These are phyloP conservation scores for Globisporangium paddicum DNA, from an alignment of 352 stramenopile genomes.

Conservation along the genomic window DNA sequence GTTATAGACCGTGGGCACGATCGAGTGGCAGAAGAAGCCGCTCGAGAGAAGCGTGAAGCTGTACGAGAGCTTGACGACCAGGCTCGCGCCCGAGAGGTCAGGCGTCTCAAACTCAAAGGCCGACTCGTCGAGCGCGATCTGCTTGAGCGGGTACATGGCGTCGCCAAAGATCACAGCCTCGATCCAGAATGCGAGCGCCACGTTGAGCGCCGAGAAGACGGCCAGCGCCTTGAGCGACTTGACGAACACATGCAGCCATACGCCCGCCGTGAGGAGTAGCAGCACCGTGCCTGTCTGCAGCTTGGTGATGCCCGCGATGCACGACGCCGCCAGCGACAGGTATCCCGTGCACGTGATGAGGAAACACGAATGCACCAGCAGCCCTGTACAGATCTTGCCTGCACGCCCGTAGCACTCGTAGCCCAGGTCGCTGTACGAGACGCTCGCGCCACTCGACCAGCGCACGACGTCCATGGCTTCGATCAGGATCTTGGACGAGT, in stretches of 20 bases:
- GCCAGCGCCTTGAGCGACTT: constrained; percentile 54
- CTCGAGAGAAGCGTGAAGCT: constrained; percentile 60
- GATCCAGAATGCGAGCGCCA: constrained; percentile 78
- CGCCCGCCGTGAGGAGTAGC: constrained; percentile 35
- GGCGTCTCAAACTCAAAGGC: constrained; percentile 65
- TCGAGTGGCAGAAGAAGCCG: constrained; percentile 64
- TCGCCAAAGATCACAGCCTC: constrained; percentile 78
- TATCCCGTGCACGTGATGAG: constrained; percentile 60
- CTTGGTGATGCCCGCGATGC: constrained; percentile 55
- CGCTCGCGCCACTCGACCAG: constrained; percentile 53
- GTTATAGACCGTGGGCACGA: constrained; percentile 77
- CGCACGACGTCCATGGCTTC: constrained; percentile 66
- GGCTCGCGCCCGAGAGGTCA: constrained; percentile 43
- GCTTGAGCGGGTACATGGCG: constrained; percentile 77
- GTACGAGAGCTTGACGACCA: constrained; percentile 66
- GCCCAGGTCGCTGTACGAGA: constrained; percentile 70
- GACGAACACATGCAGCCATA: constrained; percentile 70
- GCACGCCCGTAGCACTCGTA: constrained; percentile 53
- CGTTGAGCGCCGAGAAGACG: constrained; percentile 61
- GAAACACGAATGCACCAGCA: constrained; percentile 54
- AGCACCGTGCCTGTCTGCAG: constrained; percentile 53
- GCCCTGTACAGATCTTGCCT: constrained; percentile 32
- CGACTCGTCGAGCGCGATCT: constrained; percentile 58
- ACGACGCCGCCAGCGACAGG: constrained; percentile 48
- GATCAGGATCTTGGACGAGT: constrained; percentile 63